Percentiles rank a stretch among this genome's conserved stretches.
These are phyloP conservation scores for Globomyces sp. DNA, from an alignment of 371 early-diverging fungal genomes.

Conservation along the genomic window DNA sequence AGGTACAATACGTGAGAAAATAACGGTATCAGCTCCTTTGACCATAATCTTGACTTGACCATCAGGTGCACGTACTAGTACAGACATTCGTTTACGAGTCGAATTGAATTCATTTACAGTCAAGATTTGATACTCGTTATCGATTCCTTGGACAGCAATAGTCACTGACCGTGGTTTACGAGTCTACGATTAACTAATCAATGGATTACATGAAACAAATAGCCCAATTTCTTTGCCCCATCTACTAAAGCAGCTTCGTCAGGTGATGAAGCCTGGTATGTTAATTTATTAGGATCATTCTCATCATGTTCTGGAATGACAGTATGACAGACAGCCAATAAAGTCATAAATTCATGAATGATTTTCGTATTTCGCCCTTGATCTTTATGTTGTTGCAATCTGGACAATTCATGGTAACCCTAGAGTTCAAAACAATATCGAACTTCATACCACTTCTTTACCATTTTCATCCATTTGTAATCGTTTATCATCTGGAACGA, in stretches of 20 bases:
- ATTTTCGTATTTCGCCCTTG: constrained; percentile 17
- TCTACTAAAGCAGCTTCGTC: constrained; percentile 91
- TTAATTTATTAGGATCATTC: constrained; percentile 34
- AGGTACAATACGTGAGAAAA: constrained; percentile 82
- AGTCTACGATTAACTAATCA: constrained; percentile 29
- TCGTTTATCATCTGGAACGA: constrained; percentile 48
- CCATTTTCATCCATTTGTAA: constrained; percentile 36
- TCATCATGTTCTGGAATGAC: constrained; percentile 88
- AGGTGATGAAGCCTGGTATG: constrained; percentile 86
- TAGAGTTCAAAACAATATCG: constrained; percentile 1
- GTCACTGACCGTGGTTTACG: constrained; percentile 55
- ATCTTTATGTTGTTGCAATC: constrained; percentile 31
- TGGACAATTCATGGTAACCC: constrained; percentile 44
- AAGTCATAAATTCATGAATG: constrained; percentile 61
- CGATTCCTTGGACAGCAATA: constrained; percentile 60
- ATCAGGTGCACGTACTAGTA: constrained; percentile 84
- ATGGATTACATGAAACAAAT: constrained; percentile 47
- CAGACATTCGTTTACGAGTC: constrained; percentile 96
- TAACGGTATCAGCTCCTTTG: constrained; percentile 98
- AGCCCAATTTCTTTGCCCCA: constrained; percentile 79
- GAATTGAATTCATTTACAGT: constrained; percentile 96
- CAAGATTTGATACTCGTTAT: constrained; percentile 71
- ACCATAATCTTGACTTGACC: constrained; percentile 86
- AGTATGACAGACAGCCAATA: constrained; percentile 91
- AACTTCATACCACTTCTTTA: constrained; percentile 25